phyloP scores from a whole-genome alignment of 139 green algal genomes.

The Volvox reticuliferus region DNA sequence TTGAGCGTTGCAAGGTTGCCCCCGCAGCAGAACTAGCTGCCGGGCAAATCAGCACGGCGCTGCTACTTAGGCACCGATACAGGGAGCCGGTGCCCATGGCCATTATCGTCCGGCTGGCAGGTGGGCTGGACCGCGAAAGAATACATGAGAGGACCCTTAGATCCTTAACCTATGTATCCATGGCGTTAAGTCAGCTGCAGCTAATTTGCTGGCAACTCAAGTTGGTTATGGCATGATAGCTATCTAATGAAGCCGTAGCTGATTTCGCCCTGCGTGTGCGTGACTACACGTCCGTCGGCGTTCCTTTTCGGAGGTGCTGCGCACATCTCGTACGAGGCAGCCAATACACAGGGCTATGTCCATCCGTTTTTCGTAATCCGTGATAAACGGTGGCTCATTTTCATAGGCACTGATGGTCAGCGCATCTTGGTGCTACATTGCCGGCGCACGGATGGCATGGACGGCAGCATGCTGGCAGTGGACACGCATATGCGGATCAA shows the following conservation, averaged over 20 bases:
- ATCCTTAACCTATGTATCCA: too few relatives aligned
- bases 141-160: too few relatives aligned
- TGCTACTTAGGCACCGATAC: conserved; percentile 31
- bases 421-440: conserved; percentile 46
- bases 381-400: background rate
- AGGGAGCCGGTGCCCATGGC: conserved; percentile 3
- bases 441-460: conserved; percentile 26
- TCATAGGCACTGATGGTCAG: conserved; percentile 42
- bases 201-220: too few relatives aligned
- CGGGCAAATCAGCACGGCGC: background rate
- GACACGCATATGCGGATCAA: conserved; percentile 38
- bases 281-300: too few relatives aligned
- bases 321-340: too few relatives aligned
- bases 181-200: too few relatives aligned
- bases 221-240: too few relatives aligned
- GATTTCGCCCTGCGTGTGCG: too few relatives aligned
- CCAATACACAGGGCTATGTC: too few relatives aligned
- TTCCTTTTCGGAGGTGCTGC: too few relatives aligned
- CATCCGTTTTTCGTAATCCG: too few relatives aligned
- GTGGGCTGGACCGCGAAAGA: background rate
- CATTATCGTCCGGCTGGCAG: conserved; percentile 7
- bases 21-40: background rate
- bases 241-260: too few relatives aligned
- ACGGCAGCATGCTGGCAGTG: conserved; percentile 44
- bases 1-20: conserved; percentile 24